Evolutionary conservation across 176 grass and related monocot species (phyloP).

Genomic region (Hyparrhenia diplandra): DNA sequence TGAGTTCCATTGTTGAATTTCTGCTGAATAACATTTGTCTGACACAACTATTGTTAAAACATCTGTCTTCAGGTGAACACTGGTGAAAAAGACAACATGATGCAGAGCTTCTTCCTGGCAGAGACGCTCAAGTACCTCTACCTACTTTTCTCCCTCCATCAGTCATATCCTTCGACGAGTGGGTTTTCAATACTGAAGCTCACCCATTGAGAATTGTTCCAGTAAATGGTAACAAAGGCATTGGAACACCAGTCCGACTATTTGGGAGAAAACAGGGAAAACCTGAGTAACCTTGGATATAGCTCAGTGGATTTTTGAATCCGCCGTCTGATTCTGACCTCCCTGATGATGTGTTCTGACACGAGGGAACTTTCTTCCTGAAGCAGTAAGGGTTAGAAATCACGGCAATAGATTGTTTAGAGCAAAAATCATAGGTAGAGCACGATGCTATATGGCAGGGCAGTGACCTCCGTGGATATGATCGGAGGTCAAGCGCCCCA

Average conservation of each 20-base stretch:
- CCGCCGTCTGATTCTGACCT: conserved; percentile 29
- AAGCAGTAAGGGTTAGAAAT: conserved; percentile 12
- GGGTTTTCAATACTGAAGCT: conserved; percentile 99
- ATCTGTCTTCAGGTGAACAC: conserved; percentile 66
- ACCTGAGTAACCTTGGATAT: conserved; percentile 27
- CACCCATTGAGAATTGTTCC: conserved; percentile 86
- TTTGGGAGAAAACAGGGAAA: conserved; percentile 77
- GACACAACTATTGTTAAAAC: conserved; percentile 13
- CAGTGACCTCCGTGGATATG: conserved; percentile 6
- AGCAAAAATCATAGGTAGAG: conserved; percentile 27
- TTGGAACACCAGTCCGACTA: conserved; percentile 26
- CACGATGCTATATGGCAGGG: conserved; percentile 11
- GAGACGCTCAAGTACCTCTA: conserved; percentile 98
- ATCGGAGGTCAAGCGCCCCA: conserved; percentile 22
- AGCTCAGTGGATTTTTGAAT: conserved; percentile 27
- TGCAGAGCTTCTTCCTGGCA: conserved; percentile 98
- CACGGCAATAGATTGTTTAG: conserved; percentile 30
- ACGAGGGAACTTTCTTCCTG: conserved; percentile 9
- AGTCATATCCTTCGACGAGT: conserved; percentile 84
- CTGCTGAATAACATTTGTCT: neutral
- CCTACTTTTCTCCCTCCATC: conserved; percentile 91
- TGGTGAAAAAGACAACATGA: conserved; percentile 89
- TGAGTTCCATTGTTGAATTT: conserved; percentile 6
- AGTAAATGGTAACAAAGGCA: conserved; percentile 28
- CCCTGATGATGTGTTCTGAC: conserved; percentile 2